Evolutionary conservation across 768 basidiomycete genomes (phyloP), one percentile per base, ranked within the genome.

Genomic region (Mrakia blollopis): DNA sequence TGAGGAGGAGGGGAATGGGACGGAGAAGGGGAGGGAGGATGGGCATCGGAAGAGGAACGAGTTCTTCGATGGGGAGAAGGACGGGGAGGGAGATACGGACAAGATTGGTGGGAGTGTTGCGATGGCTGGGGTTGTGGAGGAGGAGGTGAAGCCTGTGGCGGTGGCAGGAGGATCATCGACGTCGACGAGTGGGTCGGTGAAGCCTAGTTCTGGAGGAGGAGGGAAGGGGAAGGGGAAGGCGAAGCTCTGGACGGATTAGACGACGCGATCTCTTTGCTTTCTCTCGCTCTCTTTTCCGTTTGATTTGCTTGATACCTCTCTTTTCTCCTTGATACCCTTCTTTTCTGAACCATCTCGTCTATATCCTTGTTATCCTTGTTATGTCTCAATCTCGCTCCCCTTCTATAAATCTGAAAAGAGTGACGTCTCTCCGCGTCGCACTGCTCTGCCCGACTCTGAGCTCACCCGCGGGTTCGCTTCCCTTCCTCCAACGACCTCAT

Each of bases 51-150:
- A 87, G 4, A 84, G 87, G 79, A 91, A 90, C 79, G 92, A 92
- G 79, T 91, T 86, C 79, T 94, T 87, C 81, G 91, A 92, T 63
- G 89, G 88, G 8, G 90, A 91, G 35, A 85, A 88, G 63, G 91
- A 92, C 80, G 86, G 88, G 28, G 91, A 92, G 76, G 85, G 81
- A 63, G 85, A 77, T 7, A 39, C 32, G 25, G 72, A 52, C 25
- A n/a, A 14, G 37, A 37, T 65, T 16, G 72, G 71, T 41, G 76
- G 76, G 4, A 62, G 13, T 2, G 54, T 57, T 1, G 41, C 0
- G 44, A 54, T 54, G 69, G 73, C n/a, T 35, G 37, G 65, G 32
- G 28, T 41, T n/a, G 61, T 28, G 0, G 62, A 63, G 61, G 62
- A 63, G 61, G 62, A 62, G n/a, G 61, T 41, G 44, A 74, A 74